phyloP scores from a whole-genome alignment of 352 stramenopile species.

The Pythium sukuiense region DNA sequence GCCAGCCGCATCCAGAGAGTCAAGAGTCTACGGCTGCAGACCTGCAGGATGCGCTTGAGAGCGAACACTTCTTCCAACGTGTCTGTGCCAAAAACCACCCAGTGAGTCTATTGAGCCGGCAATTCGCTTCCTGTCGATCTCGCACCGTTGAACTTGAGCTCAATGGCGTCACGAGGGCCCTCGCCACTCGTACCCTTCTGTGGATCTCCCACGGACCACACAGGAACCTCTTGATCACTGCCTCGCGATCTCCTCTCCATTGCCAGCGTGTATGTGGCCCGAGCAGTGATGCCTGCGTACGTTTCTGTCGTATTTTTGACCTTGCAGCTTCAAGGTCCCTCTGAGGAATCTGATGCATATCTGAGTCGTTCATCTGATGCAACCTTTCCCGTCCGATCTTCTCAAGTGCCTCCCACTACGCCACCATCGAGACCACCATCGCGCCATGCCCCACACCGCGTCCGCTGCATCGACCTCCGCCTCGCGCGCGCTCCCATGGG shows the following conservation, averaged over 20 bases:
- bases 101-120: no score
- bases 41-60: slow-evolving; percentile 53
- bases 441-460: slow-evolving; percentile 13
- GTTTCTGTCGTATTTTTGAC: slow-evolving; percentile 8
- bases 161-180: slow-evolving; percentile 25
- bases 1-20: no score
- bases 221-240: neutral
- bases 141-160: slow-evolving; percentile 45
- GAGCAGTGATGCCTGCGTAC: neutral
- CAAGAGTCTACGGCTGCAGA: neutral
- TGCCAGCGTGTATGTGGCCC: neutral
- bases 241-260: neutral
- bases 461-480: neutral
- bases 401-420: no score
- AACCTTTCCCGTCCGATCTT: neutral
- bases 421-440: no score
- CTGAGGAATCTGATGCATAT: slow-evolving; percentile 3
- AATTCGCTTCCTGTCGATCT: no score
- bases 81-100: no score
- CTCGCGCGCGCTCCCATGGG: slow-evolving; percentile 35
- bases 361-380: slow-evolving; percentile 5
- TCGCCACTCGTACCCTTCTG: neutral
- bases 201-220: neutral
- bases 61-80: slow-evolving; percentile 58
- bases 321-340: neutral